A percentile compares a stretch with the other conserved stretches of the same genome.
Evolutionary conservation across 495 filamentous ascomycete species (phyloP).

Genomic region (Lepraria neglecta): DNA sequence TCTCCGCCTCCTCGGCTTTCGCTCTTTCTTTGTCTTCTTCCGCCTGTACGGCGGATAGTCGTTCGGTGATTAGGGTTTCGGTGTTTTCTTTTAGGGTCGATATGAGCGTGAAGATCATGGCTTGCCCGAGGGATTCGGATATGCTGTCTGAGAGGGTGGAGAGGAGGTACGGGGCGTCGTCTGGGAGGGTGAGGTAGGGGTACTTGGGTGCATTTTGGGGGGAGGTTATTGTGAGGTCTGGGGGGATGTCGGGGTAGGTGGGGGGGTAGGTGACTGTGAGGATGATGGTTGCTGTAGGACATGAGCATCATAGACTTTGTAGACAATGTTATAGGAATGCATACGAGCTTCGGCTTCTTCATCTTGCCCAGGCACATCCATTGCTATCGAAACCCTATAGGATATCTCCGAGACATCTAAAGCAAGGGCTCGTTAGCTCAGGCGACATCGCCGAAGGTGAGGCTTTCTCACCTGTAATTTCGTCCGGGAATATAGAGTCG

Average conservation of each 20-base stretch:
- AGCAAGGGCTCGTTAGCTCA: not conserved
- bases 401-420: constrained; percentile 79
- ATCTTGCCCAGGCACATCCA: constrained; percentile 63
- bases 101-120: constrained; percentile 94
- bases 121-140: constrained; percentile 88
- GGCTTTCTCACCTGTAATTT: constrained; percentile 68
- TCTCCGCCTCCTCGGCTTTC: constrained; percentile 82
- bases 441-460: not conserved
- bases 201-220: constrained; percentile 63
- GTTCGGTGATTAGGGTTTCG: constrained; percentile 68
- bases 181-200: constrained; percentile 53
- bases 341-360: constrained; percentile 49
- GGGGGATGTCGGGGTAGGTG: constrained; percentile 79
- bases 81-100: constrained; percentile 80
- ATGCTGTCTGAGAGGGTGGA: constrained; percentile 61
- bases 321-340: constrained; percentile 16
- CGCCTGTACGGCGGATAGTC: constrained; percentile 55
- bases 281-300: constrained; percentile 53
- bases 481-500: constrained; percentile 95
- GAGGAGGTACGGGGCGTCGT: constrained; percentile 67
- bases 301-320: not conserved
- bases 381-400: constrained; percentile 72
- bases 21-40: constrained; percentile 58
- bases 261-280: constrained; percentile 81
- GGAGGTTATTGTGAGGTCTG: constrained; percentile 65